Base-by-base conservation (phyloP, 371 early-diverging fungal species). In the Mortierella sp. region DNA sequence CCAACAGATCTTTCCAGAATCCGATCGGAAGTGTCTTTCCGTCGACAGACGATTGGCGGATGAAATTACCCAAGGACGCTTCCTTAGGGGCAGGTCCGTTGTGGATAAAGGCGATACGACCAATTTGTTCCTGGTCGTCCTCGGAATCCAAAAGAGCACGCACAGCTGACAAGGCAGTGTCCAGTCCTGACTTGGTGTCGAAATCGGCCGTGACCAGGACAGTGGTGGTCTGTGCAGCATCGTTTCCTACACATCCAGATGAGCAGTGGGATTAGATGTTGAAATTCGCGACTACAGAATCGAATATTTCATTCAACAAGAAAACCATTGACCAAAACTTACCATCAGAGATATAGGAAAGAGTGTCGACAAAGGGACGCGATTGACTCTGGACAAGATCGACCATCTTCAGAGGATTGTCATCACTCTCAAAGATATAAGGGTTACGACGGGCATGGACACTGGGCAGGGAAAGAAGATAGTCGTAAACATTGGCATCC, bases 391-490 rank as follows among this genome's bases (percentile, higher is more conserved):
- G 75, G 22, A 69, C 79, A 11, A 91, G 75, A 31, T 89, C 79
- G 10, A 89, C 67, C 34, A 89, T 73, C 61, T 86, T 87, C 67
- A 94, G 71, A 14, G 93, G 93, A 1, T 88, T 76, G 13, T 85
- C 81, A 26, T 92, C 93, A 0, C 90, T 89, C 19, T 81, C 86
- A 68, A 89, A 90, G 47, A 97, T 88, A 48, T 90, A 88, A 1
- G 92, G 83, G 76, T 93, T 95, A 37, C 96, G 93, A 13, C 90
- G 81, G 7, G 77, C 34, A 31, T 86, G 74, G 0, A 94, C 94
- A 55, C 86, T 80, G 6, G 93, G 91, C 50, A 89, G 88, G 0
- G 90, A 87, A 65, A 96, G 77, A 9, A 96, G 85, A 68, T 89
- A 88, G 0, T 94, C 92, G 64, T 93, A 95, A n/a, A 95, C 65